These are phyloP conservation scores for Magnusiomyces starmeri DNA, from an alignment of 1,139 yeast genomes.

Conservation along the genomic window DNA sequence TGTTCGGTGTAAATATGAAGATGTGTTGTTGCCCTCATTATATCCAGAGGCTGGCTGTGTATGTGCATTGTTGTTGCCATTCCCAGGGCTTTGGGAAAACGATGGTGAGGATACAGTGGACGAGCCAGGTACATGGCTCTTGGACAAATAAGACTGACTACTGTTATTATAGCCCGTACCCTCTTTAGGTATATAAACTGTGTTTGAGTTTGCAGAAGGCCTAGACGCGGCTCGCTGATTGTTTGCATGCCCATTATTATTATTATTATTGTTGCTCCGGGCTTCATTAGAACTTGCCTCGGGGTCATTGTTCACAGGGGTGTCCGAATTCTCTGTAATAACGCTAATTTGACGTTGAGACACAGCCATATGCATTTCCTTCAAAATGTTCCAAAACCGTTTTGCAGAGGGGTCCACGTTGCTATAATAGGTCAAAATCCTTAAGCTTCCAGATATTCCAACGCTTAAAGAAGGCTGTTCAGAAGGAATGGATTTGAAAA, in stretches of 20 bases:
- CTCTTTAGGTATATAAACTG: too few species aligned
- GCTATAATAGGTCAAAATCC: slow-evolving; percentile 19
- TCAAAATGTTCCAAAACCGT: slow-evolving; percentile 19
- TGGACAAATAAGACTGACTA: too few species aligned
- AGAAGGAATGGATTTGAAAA: slow-evolving; percentile 17
- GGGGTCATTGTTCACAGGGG: background rate
- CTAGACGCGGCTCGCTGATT: background rate
- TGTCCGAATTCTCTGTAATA: too few species aligned
- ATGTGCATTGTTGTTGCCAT: too few species aligned
- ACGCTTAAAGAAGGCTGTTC: slow-evolving; percentile 19
- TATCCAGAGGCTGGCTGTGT: too few species aligned
- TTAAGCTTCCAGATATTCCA: slow-evolving; percentile 19
- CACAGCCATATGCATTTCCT: slow-evolving; percentile 16
- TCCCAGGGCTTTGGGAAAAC: too few species aligned
- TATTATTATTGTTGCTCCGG: background rate
- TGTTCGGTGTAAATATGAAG: background rate
- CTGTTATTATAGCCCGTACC: too few species aligned
- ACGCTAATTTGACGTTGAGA: background rate
- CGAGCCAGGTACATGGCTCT: too few species aligned
- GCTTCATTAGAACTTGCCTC: background rate
- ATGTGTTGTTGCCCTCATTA: too few species aligned
- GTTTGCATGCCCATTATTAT: background rate
- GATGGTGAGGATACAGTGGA: too few species aligned
- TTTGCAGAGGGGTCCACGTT: slow-evolving; percentile 21
- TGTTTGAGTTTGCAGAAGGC: too few species aligned